These are phyloP conservation scores for Cordia subcordata DNA, from an alignment of 257 asterid species.

Conservation along the genomic window DNA sequence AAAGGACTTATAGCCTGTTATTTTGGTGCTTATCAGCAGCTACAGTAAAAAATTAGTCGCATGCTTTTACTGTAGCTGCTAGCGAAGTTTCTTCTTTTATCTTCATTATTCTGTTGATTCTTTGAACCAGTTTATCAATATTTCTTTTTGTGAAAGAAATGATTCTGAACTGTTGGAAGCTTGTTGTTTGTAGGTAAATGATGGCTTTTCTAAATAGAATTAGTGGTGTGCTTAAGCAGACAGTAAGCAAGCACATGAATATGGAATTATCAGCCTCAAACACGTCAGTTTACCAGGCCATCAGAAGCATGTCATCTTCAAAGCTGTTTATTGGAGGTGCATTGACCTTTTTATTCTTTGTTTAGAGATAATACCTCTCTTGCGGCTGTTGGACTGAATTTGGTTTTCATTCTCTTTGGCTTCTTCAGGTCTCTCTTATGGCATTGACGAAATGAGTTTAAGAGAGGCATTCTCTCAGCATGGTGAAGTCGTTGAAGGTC, in stretches of 20 bases:
- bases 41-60: no score
- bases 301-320: slow-evolving; percentile 65
- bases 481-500: slow-evolving; percentile 81
- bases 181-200: slow-evolving; percentile 23
- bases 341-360: not conserved
- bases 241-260: slow-evolving; percentile 35
- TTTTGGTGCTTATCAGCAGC: no score
- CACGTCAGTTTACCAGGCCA: slow-evolving; percentile 57
- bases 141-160: no score
- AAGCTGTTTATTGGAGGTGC: slow-evolving; percentile 91
- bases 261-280: slow-evolving; percentile 41
- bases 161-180: not conserved
- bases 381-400: not conserved
- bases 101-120: not conserved
- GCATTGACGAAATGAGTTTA: slow-evolving; percentile 62
- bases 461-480: slow-evolving; percentile 65
- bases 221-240: slow-evolving; percentile 51
- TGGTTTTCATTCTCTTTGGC: slow-evolving; percentile 3
- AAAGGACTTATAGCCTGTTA: no score
- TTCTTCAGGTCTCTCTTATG: slow-evolving; percentile 64
- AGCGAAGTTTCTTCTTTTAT: not conserved
- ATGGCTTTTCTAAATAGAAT: slow-evolving; percentile 83
- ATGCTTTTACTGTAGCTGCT: no score
- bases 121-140: no score
- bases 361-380: not conserved